Conservation (phyloP, 306 rosid species). For the Calophaca sinica region DNA sequence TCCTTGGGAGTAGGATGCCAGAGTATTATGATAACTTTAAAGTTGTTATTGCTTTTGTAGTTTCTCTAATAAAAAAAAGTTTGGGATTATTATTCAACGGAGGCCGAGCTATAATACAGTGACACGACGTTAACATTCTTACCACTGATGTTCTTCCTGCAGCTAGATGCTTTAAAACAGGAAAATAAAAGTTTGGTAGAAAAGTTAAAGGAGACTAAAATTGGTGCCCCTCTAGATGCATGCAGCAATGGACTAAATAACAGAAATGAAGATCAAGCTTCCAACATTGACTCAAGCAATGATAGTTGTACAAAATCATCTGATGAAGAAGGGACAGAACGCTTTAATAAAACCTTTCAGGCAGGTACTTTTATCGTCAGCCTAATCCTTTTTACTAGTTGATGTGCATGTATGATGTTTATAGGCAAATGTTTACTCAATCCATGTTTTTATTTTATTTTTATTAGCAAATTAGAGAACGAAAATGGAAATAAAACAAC, state of each 20-base stretch:
- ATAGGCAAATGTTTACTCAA: not conserved
- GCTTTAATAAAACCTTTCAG: conserved; percentile 61
- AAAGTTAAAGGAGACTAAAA: conserved; percentile 51
- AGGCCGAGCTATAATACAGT: conserved; percentile 20
- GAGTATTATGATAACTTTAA: no score
- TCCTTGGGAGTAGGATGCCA: no score
- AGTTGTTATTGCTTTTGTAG: conserved; percentile 5
- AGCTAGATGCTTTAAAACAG: conserved; percentile 62
- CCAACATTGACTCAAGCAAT: conserved; percentile 52
- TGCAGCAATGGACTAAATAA: conserved; percentile 48
- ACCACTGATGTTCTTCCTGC: conserved; percentile 45
- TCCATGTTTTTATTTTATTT: not conserved
- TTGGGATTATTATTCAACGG: conserved; percentile 8
- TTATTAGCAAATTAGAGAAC: not conserved
- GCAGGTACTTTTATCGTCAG: conserved; percentile 63
- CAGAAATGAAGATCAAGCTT: conserved; percentile 57
- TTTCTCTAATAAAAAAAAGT: not conserved
- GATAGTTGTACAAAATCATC: conserved; percentile 57
- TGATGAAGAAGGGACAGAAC: conserved; percentile 52
- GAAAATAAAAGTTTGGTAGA: conserved; percentile 64
- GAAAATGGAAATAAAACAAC: not conserved
- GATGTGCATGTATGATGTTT: not conserved
- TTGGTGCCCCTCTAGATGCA: conserved; percentile 28
- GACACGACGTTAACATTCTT: not conserved
- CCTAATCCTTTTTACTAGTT: conserved; percentile 15